These are phyloP conservation scores for Aspergillus tamarii DNA, from an alignment of 2,329 filamentous ascomycete species.

Conservation along the genomic window DNA sequence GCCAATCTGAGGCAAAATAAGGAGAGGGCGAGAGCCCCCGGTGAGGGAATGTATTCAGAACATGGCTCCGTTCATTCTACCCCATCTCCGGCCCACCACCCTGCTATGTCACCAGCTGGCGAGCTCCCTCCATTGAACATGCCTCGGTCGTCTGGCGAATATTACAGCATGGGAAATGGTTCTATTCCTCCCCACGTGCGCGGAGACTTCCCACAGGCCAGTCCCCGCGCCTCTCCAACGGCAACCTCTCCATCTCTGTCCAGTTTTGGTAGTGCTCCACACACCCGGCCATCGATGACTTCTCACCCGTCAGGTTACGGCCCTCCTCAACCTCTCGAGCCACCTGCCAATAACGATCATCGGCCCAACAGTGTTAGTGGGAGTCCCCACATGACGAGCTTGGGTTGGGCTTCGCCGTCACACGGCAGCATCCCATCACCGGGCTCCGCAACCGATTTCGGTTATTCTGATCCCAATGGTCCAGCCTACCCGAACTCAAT, in stretches of 20 bases:
- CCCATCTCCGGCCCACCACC: constrained; percentile 79
- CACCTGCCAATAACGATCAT: constrained; percentile 75
- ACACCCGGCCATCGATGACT: constrained; percentile 65
- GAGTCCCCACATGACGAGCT: constrained; percentile 80
- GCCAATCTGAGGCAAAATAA: constrained; percentile 71
- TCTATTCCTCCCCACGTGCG: constrained; percentile 83
- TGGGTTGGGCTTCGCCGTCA: constrained; percentile 85
- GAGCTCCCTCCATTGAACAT: constrained; percentile 73
- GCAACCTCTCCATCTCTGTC: constrained; percentile 67
- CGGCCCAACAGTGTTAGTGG: constrained; percentile 74
- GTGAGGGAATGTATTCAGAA: constrained; percentile 48
- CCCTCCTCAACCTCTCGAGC: constrained; percentile 82
- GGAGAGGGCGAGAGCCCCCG: constrained; percentile 39
- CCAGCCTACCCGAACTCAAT: constrained; percentile 51
- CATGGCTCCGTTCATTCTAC: constrained; percentile 60
- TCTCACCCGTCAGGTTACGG: constrained; percentile 84
- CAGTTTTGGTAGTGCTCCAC: constrained; percentile 57
- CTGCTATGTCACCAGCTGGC: constrained; percentile 77
- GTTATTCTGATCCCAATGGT: constrained; percentile 74
- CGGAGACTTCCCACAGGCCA: constrained; percentile 70
- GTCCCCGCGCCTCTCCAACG: constrained; percentile 66
- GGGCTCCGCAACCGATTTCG: constrained; percentile 71
- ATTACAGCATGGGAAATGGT: constrained; percentile 73
- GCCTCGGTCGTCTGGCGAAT: constrained; percentile 70
- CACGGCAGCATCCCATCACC: constrained; percentile 75